Evolutionary conservation across 176 grass and related monocot genomes (phyloP).

Genomic region (Phoenix roebelenii): DNA sequence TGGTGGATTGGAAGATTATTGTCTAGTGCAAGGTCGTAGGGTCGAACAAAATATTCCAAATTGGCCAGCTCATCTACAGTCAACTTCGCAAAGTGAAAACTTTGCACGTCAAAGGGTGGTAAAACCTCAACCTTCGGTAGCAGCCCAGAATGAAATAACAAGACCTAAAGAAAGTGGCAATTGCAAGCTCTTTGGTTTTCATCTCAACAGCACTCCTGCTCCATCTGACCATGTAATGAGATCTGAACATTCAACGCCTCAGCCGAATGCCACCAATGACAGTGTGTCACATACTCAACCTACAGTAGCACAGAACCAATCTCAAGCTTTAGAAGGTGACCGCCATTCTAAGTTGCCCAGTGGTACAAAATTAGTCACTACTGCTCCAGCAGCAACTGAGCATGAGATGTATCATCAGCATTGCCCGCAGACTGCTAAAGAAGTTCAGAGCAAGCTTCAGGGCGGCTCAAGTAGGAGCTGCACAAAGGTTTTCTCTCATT

Average conservation of each 20-base stretch:
- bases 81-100: conserved; percentile 20
- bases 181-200: conserved; percentile 85
- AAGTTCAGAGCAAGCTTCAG: conserved; percentile 54
- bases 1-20: conserved; percentile 23
- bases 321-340: conserved; percentile 37
- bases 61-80: conserved; percentile 2
- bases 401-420: conserved; percentile 47
- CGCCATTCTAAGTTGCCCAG: conserved; percentile 40
- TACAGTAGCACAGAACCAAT: conserved; percentile 23
- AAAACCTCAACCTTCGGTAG: conserved; percentile 42
- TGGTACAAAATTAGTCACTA: conserved; percentile 45
- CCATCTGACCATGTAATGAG: conserved; percentile 26
- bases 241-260: conserved; percentile 7
- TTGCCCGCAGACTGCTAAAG: conserved; percentile 37
- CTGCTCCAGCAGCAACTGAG: conserved; percentile 29
- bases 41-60: conserved; percentile 20
- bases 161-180: conserved; percentile 58
- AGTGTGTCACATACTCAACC: conserved; percentile 28
- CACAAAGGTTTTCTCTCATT: conserved; percentile 51
- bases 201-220: conserved; percentile 38
- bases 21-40: conserved; percentile 30
- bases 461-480: conserved; percentile 62
- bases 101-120: conserved; percentile 35
- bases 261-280: conserved; percentile 38
- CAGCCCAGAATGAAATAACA: conserved; percentile 41